These are phyloP conservation scores for Ogataea siamensis DNA, from an alignment of 805 yeast species.

Conservation along the genomic window DNA sequence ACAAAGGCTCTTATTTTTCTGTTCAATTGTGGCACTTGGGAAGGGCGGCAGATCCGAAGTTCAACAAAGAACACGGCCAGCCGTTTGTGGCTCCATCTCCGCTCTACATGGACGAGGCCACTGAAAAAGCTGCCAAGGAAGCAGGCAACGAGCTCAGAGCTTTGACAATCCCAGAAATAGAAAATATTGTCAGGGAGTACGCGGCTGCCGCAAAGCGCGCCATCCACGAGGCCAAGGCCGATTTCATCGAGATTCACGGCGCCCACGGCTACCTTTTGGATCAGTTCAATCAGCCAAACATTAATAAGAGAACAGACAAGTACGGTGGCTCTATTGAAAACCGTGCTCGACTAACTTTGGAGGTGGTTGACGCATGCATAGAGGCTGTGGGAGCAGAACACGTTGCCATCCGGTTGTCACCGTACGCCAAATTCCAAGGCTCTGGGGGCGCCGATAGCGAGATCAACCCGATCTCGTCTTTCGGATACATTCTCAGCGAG, in stretches of 20 bases:
- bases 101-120: slow-evolving; percentile 35
- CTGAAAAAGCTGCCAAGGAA: slow-evolving; percentile 35
- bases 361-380: slow-evolving; percentile 48
- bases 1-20: slow-evolving; percentile 43
- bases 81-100: slow-evolving; percentile 42
- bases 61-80: slow-evolving; percentile 36
- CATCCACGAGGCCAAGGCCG: slow-evolving; percentile 36
- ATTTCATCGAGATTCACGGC: slow-evolving; percentile 39
- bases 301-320: slow-evolving; percentile 39
- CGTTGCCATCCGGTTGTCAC: slow-evolving; percentile 49
- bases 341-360: slow-evolving; percentile 40
- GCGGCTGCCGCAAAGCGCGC: slow-evolving; percentile 43
- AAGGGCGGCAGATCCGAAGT: slow-evolving; percentile 36
- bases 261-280: slow-evolving; percentile 41
- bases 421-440: slow-evolving; percentile 40
- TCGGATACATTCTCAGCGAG: slow-evolving; percentile 40
- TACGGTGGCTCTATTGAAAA: slow-evolving; percentile 46
- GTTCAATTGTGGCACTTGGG: slow-evolving; percentile 57
- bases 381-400: slow-evolving; percentile 51
- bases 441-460: slow-evolving; percentile 39
- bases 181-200: slow-evolving; percentile 39
- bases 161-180: slow-evolving; percentile 39
- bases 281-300: slow-evolving; percentile 35
- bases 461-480: slow-evolving; percentile 36
- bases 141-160: slow-evolving; percentile 46